Evolutionary conservation across 768 basidiomycete species (phyloP), one percentile per base, ranked within the genome.

Genomic region (Tubosaeta brunneosetosa): DNA sequence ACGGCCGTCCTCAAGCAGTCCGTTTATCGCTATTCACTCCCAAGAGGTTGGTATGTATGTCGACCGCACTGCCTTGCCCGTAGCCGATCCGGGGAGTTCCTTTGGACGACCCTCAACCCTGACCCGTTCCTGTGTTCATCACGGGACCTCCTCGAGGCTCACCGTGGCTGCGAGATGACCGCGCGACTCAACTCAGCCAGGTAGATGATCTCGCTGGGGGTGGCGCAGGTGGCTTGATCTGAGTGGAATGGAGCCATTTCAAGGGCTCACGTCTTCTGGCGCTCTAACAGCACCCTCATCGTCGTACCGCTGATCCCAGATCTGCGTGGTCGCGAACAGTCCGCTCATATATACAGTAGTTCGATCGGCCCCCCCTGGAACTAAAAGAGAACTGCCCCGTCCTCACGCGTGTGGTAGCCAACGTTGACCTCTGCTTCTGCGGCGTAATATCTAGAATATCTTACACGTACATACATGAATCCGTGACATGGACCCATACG

Each of bases 101-200:
- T 53, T 51, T 38, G 22, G 36, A 19, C 19, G 33, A 33, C 48
- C 65, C 65, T 55, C 29, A 40, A 38, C 64, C 64, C 64, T 66
- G 42, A 14, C 41, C 41, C 17, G 60, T 64, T 64, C 65, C 62
- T 66, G 60, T 56, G 55, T 25, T n/a, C 26, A 52, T 67, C 65
- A 66, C 63, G 61, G 59, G 65, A 63, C 63, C 46, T 54, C 42
- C 65, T 66, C 64, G 66, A 66, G 65, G 65, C 65, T 44, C 50
- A 52, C 55, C 59, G 49, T 22, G 22, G 22, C 29, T 40, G 50
- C 65, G 65, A 65, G 55, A 66, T 66, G 65, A 66, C 63, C 65
- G 65, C 66, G 64, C 51, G 64, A 66, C 46, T 42, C 8, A n/a
- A 36, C 34, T 36, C 34, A 36, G 14, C 14, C 37, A 38, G 36